A percentile compares a stretch with the other conserved stretches of the same genome.
Conservation (phyloP, 2,329 filamentous ascomycete genomes). For the Keithomyces neogunnii region DNA sequence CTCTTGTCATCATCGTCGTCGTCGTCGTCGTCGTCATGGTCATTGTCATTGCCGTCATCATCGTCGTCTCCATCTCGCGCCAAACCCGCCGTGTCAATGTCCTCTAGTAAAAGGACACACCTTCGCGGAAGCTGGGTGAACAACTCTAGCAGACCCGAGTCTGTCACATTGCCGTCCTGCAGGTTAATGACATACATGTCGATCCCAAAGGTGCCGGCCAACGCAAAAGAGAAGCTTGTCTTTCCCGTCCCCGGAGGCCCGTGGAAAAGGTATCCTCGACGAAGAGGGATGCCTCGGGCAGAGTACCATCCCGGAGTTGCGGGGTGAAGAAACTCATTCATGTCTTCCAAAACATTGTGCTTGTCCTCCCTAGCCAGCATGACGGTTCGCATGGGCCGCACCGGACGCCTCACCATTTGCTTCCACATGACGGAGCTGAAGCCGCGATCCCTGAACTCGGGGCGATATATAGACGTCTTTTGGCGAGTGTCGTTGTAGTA, state of each 20-base stretch:
- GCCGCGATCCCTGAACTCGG: slow-evolving; percentile 36
- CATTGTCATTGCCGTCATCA: slow-evolving; percentile 3
- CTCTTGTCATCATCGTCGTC: slow-evolving; percentile 9
- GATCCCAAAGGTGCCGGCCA: slow-evolving; percentile 57
- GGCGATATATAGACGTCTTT: slow-evolving; percentile 51
- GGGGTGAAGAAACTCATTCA: slow-evolving; percentile 71
- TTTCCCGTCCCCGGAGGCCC: slow-evolving; percentile 71
- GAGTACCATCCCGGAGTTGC: slow-evolving; percentile 65
- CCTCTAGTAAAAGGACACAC: slow-evolving; percentile 60
- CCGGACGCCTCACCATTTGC: slow-evolving; percentile 52
- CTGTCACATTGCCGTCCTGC: slow-evolving; percentile 50
- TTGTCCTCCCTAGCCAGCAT: slow-evolving; percentile 63
- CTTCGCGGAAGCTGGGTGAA: slow-evolving; percentile 53
- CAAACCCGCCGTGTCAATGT: slow-evolving; percentile 59
- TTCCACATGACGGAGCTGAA: slow-evolving; percentile 43
- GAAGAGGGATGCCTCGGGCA: slow-evolving; percentile 64
- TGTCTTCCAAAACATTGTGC: slow-evolving; percentile 56
- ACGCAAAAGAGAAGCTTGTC: slow-evolving; percentile 56
- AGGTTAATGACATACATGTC: slow-evolving; percentile 55
- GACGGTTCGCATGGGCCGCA: slow-evolving; percentile 66
- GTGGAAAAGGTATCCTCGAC: slow-evolving; percentile 70
- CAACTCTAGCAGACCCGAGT: slow-evolving; percentile 50
- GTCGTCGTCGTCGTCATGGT: slow-evolving; percentile 19
- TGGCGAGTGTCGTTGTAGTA: slow-evolving; percentile 44
- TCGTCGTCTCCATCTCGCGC: slow-evolving; percentile 24